Conservation (phyloP, 129 eudicot species). For the Scalesia atractyloides region DNA sequence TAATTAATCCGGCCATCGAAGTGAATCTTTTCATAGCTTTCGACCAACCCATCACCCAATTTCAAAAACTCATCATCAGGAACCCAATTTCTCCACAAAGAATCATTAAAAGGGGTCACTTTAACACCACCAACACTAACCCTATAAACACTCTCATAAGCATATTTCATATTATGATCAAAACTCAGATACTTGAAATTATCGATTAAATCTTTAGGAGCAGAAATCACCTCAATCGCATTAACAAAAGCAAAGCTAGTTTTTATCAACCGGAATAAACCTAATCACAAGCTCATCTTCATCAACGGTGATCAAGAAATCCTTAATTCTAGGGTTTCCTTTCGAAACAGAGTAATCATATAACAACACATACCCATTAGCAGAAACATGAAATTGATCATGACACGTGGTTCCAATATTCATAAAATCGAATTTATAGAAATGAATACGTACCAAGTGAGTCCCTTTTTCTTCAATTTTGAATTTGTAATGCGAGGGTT, state of each 20-base stretch:
- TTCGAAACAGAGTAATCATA: conserved; percentile 44
- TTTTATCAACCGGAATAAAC: conserved; percentile 50
- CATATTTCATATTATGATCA: conserved; percentile 44
- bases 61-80: conserved; percentile 67
- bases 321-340: conserved; percentile 46
- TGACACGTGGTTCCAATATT: conserved; percentile 25
- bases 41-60: conserved; percentile 26
- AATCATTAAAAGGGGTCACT: conserved; percentile 94
- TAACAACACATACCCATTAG: conserved; percentile 67
- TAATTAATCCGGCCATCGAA: conserved; percentile 78
- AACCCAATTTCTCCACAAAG: conserved; percentile 92
- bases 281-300: conserved; percentile 57
- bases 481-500: conserved; percentile 59
- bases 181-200: conserved; percentile 41
- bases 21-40: conserved; percentile 36
- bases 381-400: conserved; percentile 80
- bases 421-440: conserved; percentile 33
- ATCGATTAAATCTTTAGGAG: conserved; percentile 74
- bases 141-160: conserved; percentile 47
- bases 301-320: conserved; percentile 67
- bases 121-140: conserved; percentile 80
- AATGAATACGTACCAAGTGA: conserved; percentile 79
- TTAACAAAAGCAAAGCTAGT: conserved; percentile 64
- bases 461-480: conserved; percentile 50
- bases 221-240: conserved; percentile 91